A percentile compares a stretch with the other conserved stretches of the same genome.
Evolutionary conservation across 2,329 filamentous ascomycete species (phyloP).

Genomic region (Decorospora gaudefroyi): DNA sequence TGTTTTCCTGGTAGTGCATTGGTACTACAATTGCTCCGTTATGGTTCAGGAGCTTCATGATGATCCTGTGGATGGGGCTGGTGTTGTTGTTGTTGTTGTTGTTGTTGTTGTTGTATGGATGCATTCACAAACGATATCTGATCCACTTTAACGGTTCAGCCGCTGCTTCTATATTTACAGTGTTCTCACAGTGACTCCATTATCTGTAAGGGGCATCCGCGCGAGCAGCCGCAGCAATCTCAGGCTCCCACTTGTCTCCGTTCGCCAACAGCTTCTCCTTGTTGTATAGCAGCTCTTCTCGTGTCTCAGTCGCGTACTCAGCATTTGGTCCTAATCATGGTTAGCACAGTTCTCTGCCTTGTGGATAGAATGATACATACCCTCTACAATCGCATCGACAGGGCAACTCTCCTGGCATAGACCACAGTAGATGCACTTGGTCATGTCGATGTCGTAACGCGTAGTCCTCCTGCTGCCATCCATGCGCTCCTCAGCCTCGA

Average conservation of each 20-base stretch:
- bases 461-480: conserved; percentile 95
- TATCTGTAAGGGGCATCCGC: conserved; percentile 80
- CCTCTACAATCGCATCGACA: conserved; percentile 89
- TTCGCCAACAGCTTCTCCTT: conserved; percentile 92
- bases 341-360: conserved; percentile 19
- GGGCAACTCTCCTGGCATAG: conserved; percentile 99
- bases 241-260: conserved; percentile 81
- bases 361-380: conserved; percentile 47
- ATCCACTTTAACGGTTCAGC: conserved; percentile 23
- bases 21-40: too few relatives aligned
- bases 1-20: too few relatives aligned
- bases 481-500: conserved; percentile 96
- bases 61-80: too few relatives aligned
- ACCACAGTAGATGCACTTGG: conserved; percentile 99
- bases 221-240: conserved; percentile 87
- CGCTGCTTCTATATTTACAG: conserved; percentile 43
- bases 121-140: conserved; percentile 32
- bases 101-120: conserved; percentile 7
- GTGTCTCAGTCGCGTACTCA: conserved; percentile 75
- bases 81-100: too few relatives aligned
- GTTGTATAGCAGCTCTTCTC: conserved; percentile 96
- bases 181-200: conserved; percentile 17
- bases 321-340: conserved; percentile 63
- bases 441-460: conserved; percentile 99
- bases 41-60: too few relatives aligned